Percentiles rank a stretch among this genome's conserved stretches.
Conservation (phyloP, 1,139 yeast genomes). For the Suhomyces choctaworum region DNA sequence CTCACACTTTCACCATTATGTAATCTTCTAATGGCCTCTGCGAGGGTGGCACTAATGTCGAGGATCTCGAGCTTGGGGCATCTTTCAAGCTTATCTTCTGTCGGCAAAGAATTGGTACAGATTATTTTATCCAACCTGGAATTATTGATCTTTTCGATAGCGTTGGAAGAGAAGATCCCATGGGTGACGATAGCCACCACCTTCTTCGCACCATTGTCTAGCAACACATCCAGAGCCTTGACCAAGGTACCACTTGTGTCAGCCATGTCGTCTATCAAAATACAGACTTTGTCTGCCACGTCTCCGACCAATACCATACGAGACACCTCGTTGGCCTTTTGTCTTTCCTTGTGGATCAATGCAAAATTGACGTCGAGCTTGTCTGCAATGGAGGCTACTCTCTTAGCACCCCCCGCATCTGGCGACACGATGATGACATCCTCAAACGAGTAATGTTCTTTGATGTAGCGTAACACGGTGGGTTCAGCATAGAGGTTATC, state of each 20-base stretch:
- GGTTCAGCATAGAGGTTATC: slow-evolving; percentile 84
- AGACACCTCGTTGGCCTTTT: slow-evolving; percentile 74
- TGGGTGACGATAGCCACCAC: slow-evolving; percentile 80
- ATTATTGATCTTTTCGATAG: slow-evolving; percentile 59
- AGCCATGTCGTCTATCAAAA: slow-evolving; percentile 80
- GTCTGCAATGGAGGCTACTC: slow-evolving; percentile 80
- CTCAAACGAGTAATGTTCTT: slow-evolving; percentile 46
- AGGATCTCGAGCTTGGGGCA: slow-evolving; percentile 64
- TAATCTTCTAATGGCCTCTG: slow-evolving; percentile 77
- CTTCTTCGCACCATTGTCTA: slow-evolving; percentile 64
- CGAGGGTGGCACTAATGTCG: slow-evolving; percentile 71
- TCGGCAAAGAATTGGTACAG: slow-evolving; percentile 77
- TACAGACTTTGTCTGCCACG: slow-evolving; percentile 66
- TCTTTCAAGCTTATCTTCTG: slow-evolving; percentile 48
- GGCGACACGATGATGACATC: slow-evolving; percentile 72
- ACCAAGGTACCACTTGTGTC: slow-evolving; percentile 82
- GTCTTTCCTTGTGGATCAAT: slow-evolving; percentile 78
- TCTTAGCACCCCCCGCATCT: slow-evolving; percentile 85
- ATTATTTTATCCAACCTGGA: slow-evolving; percentile 61
- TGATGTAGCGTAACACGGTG: slow-evolving; percentile 66
- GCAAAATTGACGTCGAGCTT: slow-evolving; percentile 76
- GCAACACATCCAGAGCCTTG: slow-evolving; percentile 69
- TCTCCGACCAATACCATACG: slow-evolving; percentile 80
- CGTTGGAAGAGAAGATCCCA: slow-evolving; percentile 75
- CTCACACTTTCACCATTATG: slow-evolving; percentile 95